These are phyloP conservation scores for Crithidia expoeki DNA, from an alignment of 208 protist species.

Conservation along the genomic window DNA sequence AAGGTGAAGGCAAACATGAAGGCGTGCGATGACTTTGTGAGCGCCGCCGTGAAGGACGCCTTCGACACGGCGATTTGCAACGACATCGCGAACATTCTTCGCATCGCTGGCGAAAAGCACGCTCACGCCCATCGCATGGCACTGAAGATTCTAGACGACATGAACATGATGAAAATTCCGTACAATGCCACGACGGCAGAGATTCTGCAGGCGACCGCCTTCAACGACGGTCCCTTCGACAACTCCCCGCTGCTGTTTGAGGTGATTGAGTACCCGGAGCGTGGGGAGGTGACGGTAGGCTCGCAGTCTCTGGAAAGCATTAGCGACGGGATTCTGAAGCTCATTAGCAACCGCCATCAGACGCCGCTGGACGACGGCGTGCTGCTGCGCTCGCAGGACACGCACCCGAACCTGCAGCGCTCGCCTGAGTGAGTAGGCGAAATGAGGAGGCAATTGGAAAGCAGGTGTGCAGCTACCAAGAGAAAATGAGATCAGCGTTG, in stretches of 20 bases:
- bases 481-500: too few relatives aligned
- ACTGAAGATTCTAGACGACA: conserved; percentile 86
- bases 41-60: conserved; percentile 48
- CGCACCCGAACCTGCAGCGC: conserved; percentile 86
- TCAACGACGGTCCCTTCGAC: conserved; percentile 86
- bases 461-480: too few relatives aligned
- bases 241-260: conserved; percentile 88
- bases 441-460: neutral
- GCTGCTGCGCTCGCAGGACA: conserved; percentile 65
- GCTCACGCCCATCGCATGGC: conserved; percentile 68
- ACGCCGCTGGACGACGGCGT: conserved; percentile 82
- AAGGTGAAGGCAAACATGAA: conserved; percentile 76
- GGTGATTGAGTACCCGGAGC: conserved; percentile 89
- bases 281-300: conserved; percentile 81
- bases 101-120: conserved; percentile 81
- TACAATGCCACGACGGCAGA: conserved; percentile 76
- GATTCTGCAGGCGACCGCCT: conserved; percentile 68
- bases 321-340: conserved; percentile 61
- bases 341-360: conserved; percentile 87
- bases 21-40: conserved; percentile 66
- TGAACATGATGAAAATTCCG: conserved; percentile 80
- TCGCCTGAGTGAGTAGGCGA: conserved; percentile 62
- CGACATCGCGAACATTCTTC: conserved; percentile 87
- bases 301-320: conserved; percentile 57
- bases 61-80: conserved; percentile 85